phyloP scores from a whole-genome alignment of 2,329 filamentous ascomycete species.

The Sclerotinia spermophila region DNA sequence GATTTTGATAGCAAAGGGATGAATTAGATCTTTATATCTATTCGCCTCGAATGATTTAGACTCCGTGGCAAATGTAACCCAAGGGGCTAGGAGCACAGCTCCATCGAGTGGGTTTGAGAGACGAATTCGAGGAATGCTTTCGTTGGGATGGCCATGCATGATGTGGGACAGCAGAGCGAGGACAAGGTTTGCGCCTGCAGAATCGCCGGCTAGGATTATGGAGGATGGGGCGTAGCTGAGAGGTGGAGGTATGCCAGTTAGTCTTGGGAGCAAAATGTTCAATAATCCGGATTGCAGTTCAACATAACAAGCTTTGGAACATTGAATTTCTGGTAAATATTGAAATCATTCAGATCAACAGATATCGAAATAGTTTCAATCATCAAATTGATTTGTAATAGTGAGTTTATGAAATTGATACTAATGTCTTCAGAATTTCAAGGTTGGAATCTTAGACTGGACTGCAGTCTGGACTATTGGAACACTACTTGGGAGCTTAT shows the following conservation, averaged over 20 bases:
- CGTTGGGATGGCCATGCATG: slow-evolving; percentile 57
- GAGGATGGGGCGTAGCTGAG: slow-evolving; percentile 48
- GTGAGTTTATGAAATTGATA: too few species aligned
- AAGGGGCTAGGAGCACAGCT: slow-evolving; percentile 54
- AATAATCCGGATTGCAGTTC: not conserved
- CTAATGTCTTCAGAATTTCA: too few species aligned
- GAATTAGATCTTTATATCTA: slow-evolving; percentile 49
- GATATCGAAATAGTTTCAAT: too few species aligned
- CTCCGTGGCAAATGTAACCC: slow-evolving; percentile 50
- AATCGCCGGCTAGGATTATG: slow-evolving; percentile 49
- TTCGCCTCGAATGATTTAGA: slow-evolving; percentile 45
- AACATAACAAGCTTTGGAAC: not conserved
- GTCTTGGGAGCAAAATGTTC: slow-evolving; percentile 41
- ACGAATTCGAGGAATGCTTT: slow-evolving; percentile 47
- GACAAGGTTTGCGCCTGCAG: slow-evolving; percentile 50
- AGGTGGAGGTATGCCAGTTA: slow-evolving; percentile 54
- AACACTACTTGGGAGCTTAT: too few species aligned
- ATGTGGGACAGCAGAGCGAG: slow-evolving; percentile 48
- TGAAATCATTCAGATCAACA: too few species aligned
- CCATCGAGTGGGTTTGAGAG: slow-evolving; percentile 46
- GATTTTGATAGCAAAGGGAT: slow-evolving; percentile 31
- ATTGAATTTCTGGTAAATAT: not conserved
- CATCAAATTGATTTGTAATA: too few species aligned
- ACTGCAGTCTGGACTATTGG: not conserved
- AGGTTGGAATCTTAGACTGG: too few species aligned